Evolutionary conservation across 257 asterid species (phyloP).

Genomic region (Petrea volubilis): DNA sequence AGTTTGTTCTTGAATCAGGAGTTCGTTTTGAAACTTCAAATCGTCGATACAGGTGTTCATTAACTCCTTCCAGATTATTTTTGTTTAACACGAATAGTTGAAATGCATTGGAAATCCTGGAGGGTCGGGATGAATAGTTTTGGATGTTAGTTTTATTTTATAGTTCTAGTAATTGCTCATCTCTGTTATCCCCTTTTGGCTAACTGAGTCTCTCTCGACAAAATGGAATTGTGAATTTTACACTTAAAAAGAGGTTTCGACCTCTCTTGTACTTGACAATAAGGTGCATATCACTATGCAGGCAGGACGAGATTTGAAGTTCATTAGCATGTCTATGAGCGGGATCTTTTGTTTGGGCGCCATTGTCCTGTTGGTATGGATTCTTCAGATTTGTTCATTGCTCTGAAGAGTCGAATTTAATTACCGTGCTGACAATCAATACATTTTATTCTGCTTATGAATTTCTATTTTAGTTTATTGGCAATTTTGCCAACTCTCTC

Average conservation of each 20-base stretch:
- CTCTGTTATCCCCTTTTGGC: background rate
- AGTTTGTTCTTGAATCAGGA: background rate
- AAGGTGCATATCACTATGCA: too few species aligned
- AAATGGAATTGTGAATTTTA: background rate
- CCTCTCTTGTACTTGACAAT: too few species aligned
- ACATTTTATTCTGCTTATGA: background rate
- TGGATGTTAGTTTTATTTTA: background rate
- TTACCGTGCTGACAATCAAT: background rate
- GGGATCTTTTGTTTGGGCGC: constrained; percentile 62
- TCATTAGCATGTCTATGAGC: constrained; percentile 79
- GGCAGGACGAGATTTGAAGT: constrained; percentile 97
- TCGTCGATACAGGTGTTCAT: background rate
- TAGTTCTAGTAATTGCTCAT: background rate
- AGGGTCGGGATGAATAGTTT: background rate
- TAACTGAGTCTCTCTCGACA: background rate
- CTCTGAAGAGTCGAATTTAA: constrained; percentile 3
- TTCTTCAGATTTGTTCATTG: background rate
- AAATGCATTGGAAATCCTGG: background rate
- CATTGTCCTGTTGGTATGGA: constrained; percentile 66
- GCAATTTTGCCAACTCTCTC: background rate
- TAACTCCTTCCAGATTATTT: background rate
- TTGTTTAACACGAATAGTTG: background rate
- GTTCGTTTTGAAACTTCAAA: background rate
- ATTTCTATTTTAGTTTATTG: background rate
- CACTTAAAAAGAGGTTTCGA: too few species aligned